These are phyloP conservation scores for Cordia subcordata DNA, from an alignment of 257 asterid species.

Conservation along the genomic window DNA sequence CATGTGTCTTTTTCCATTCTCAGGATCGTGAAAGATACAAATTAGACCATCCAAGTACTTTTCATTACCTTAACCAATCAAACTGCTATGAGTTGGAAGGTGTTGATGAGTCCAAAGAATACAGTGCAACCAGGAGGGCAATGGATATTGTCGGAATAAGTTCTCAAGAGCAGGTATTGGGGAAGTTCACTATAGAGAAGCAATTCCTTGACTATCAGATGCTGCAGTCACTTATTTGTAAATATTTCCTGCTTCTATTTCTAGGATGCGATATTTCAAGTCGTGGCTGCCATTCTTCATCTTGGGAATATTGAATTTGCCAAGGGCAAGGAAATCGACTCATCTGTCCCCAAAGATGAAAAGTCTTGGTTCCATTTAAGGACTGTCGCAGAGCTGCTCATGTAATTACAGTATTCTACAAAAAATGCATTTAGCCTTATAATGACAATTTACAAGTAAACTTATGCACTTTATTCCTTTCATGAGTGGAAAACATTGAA, in stretches of 20 bases:
- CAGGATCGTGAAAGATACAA: conserved; percentile 79
- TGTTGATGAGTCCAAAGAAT: conserved; percentile 81
- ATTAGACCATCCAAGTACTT: conserved; percentile 78
- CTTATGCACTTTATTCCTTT: background rate
- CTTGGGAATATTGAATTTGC: conserved; percentile 92
- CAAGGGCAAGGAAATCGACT: conserved; percentile 86
- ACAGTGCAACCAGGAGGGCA: conserved; percentile 80
- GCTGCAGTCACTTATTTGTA: conserved; percentile 2
- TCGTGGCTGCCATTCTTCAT: conserved; percentile 94
- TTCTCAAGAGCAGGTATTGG: conserved; percentile 76
- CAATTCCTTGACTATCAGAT: background rate
- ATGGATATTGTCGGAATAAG: conserved; percentile 98
- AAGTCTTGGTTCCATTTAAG: conserved; percentile 83
- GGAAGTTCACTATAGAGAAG: background rate
- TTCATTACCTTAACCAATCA: conserved; percentile 91
- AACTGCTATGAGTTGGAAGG: conserved; percentile 81
- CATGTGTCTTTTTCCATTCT: conserved; percentile 15
- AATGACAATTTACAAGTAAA: background rate
- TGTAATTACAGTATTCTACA: conserved; percentile 43
- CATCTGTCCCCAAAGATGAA: conserved; percentile 95
- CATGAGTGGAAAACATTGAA: conserved; percentile 1
- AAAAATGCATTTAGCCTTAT: conserved; percentile 9
- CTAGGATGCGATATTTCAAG: conserved; percentile 95
- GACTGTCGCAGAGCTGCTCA: conserved; percentile 90
- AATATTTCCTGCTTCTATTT: conserved; percentile 9